Conservation (phyloP, 352 stramenopile species). For the Pythium aquatile region DNA sequence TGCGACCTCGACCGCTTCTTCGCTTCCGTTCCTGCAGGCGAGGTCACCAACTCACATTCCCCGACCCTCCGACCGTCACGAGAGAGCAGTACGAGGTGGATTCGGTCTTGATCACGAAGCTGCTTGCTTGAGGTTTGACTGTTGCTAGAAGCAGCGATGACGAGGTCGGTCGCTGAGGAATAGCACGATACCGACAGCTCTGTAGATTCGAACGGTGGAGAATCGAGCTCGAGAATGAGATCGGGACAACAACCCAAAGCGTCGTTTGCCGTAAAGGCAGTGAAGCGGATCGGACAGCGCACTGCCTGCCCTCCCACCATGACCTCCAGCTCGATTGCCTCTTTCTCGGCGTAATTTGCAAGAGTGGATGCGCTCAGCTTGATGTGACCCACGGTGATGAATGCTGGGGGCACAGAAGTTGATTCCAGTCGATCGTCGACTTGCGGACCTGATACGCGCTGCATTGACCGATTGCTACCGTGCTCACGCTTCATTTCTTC, state of each 20-base stretch:
- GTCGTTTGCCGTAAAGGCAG: constrained; percentile 38
- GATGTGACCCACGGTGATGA: constrained; percentile 36
- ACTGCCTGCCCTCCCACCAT: constrained; percentile 23
- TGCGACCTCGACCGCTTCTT: not conserved
- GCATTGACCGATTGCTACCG: too few species aligned
- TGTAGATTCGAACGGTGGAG: not conserved
- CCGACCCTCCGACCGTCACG: constrained; percentile 4
- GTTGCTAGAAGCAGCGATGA: constrained; percentile 9
- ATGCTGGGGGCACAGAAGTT: not conserved
- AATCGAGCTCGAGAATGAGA: constrained; percentile 11
- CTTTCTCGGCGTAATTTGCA: constrained; percentile 29
- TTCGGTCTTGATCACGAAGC: not conserved
- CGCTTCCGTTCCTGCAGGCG: not conserved
- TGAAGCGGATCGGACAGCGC: constrained; percentile 31
- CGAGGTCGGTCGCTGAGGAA: constrained; percentile 15
- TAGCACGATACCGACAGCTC: constrained; percentile 15
- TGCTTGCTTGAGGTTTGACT: not conserved
- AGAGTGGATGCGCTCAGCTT: constrained; percentile 30
- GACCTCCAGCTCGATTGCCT: constrained; percentile 43
- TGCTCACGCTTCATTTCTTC: not conserved
- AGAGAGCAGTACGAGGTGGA: not conserved
- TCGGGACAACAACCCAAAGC: constrained; percentile 35
- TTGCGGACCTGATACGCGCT: too few species aligned
- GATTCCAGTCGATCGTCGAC: not conserved
- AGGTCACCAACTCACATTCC: constrained; percentile 8